Conservation (phyloP, 1,284 basidiomycete genomes). For the Cystobasidium pallidum region DNA sequence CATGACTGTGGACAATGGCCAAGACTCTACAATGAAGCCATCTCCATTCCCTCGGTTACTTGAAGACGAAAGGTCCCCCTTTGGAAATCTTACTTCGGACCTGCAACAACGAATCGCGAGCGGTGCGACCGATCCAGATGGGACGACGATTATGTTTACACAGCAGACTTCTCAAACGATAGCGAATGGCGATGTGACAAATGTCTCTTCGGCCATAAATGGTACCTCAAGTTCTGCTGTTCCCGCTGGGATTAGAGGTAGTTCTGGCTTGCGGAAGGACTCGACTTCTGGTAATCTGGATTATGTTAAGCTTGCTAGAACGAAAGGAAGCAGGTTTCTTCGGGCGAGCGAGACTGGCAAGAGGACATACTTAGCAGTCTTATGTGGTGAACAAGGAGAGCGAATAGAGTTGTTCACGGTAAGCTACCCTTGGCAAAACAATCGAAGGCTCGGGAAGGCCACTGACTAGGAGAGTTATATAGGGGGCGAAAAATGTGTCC, state of each 20-base stretch:
- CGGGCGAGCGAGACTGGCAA: slow-evolving; percentile 82
- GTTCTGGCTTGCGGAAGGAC: neutral
- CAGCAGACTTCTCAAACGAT: slow-evolving; percentile 2
- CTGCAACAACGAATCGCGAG: slow-evolving; percentile 6
- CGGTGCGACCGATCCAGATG: slow-evolving; percentile 30
- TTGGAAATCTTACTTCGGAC: slow-evolving; percentile 35
- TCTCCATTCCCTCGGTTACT: neutral
- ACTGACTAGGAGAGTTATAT: slow-evolving; percentile 58
- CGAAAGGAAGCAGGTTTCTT: slow-evolving; percentile 76
- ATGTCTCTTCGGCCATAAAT: slow-evolving; percentile 10
- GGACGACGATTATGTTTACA: slow-evolving; percentile 43
- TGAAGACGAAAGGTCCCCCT: slow-evolving; percentile 35
- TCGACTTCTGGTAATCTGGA: slow-evolving; percentile 61
- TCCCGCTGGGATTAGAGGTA: neutral
- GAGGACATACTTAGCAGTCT: slow-evolving; percentile 82
- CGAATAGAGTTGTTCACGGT: slow-evolving; percentile 85
- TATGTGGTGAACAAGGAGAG: slow-evolving; percentile 88
- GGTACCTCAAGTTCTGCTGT: neutral
- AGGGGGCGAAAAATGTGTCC: slow-evolving; percentile 54
- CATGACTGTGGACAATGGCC: neutral
- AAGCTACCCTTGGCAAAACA: neutral
- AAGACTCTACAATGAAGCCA: slow-evolving; percentile 6
- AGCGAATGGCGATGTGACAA: slow-evolving; percentile 3
- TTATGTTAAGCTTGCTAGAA: slow-evolving; percentile 86
- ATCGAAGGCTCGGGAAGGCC: slow-evolving; percentile 67